Evolutionary conservation across 768 basidiomycete genomes (phyloP), one percentile per base, ranked within the genome.

Genomic region (Kwoniella europaea): DNA sequence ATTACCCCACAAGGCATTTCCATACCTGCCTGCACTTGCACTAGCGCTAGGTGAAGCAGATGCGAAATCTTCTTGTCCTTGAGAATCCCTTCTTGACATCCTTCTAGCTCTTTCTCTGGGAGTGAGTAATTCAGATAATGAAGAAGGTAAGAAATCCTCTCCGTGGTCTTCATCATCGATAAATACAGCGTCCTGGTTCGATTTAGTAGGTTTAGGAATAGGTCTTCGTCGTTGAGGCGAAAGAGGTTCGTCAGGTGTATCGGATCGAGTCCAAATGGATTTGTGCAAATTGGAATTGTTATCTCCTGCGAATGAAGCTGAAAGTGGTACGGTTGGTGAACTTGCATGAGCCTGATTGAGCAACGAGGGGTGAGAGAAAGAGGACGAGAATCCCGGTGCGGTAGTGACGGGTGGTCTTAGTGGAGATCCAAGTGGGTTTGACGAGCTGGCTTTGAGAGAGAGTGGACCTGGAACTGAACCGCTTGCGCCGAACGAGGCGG

Each of bases 41-140:
- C 35, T 35, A 4, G 35, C 35, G 7, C 63, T 20, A 29, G 65
- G 65, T 4, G 65, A 67, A 50, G n/a, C 50, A 64, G 52, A 50
- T 60, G 71, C 41, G 73, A 76, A 55, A 77, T 67, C 65, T 60
- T 67, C 65, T 41, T 18, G 56, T 22, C 65, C 77, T 24, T 82
- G 74, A 41, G 78, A 79, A 61, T 83, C 81, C 29, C 82, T 68
- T 24, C 84, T 69, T 13, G 73, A 79, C 88, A 93, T 90, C 55
- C 94, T 86, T 42, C 95, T 86, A 42, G 88, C 91, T 73, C 90
- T 87, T 84, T 98, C 96, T 75, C 90, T 91, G 0, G 92, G 92
- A 0, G 94, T 96, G 58, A 98, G 86, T 7, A 98, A 86, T 71
- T 98, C 95, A 29, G 90, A 92, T 58, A 98, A 85, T 4, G 91